phyloP scores from a whole-genome alignment of 1,139 yeast species.

The Geotrichum siamense region DNA sequence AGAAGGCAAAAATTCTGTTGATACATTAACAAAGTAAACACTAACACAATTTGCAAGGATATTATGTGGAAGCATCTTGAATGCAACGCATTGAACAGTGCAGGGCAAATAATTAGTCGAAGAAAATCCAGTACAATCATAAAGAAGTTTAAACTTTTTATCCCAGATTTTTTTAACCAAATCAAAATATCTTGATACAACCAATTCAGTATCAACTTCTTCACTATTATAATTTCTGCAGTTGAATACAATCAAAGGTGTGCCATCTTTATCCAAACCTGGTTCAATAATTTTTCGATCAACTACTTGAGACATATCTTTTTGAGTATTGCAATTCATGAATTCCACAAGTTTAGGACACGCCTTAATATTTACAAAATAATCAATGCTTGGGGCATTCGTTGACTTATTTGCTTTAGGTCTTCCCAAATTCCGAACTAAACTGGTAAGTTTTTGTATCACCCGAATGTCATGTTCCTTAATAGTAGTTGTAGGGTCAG shows the following conservation, averaged over 20 bases:
- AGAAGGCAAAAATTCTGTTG: constrained; percentile 38
- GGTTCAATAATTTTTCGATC: constrained; percentile 51
- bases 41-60: constrained; percentile 50
- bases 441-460: constrained; percentile 21
- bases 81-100: constrained; percentile 21
- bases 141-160: constrained; percentile 51
- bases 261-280: constrained; percentile 63
- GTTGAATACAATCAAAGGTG: constrained; percentile 58
- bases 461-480: constrained; percentile 21
- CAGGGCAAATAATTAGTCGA: constrained; percentile 34
- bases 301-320: constrained; percentile 43
- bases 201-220: constrained; percentile 47
- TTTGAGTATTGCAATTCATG: constrained; percentile 59
- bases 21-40: constrained; percentile 56
- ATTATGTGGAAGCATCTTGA: constrained; percentile 39
- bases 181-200: constrained; percentile 59
- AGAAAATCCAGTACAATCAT: constrained; percentile 63
- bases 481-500: not conserved
- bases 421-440: constrained; percentile 26
- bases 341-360: constrained; percentile 52
- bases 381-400: not conserved
- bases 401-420: constrained; percentile 18
- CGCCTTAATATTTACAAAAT: constrained; percentile 5
- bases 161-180: constrained; percentile 71
- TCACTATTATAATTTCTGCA: constrained; percentile 40